Conservation (phyloP, 805 yeast genomes). For the Blastobotrys mokoenaii region DNA sequence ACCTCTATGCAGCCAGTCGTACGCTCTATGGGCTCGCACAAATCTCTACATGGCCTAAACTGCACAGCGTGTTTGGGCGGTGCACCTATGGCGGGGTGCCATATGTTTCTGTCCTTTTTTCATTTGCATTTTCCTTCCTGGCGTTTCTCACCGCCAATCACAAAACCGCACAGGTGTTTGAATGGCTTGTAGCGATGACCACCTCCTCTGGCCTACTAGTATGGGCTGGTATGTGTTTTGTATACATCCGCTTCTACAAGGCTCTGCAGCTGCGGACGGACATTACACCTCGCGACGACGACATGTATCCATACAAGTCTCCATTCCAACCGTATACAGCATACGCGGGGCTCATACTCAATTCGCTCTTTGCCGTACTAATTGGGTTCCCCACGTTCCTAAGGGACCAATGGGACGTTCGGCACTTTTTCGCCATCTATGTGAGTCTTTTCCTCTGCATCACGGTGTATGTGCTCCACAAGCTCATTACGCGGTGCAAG, state of each 20-base stretch:
- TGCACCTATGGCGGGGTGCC: constrained; percentile 69
- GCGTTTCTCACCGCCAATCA: constrained; percentile 53
- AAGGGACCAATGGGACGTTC: constrained; percentile 47
- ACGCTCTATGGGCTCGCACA: constrained; percentile 49
- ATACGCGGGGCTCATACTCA: constrained; percentile 50
- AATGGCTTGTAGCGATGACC: constrained; percentile 55
- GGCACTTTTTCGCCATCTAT: constrained; percentile 57
- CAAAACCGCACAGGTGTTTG: constrained; percentile 54
- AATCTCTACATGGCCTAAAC: constrained; percentile 45
- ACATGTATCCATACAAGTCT: constrained; percentile 58
- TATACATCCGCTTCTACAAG: constrained; percentile 55
- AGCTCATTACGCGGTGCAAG: constrained; percentile 51
- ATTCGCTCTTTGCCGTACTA: constrained; percentile 40
- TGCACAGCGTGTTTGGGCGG: constrained; percentile 37
- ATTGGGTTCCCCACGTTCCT: constrained; percentile 61
- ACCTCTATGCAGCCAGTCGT: constrained; percentile 53
- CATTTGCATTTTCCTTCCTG: constrained; percentile 52
- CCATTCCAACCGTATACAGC: constrained; percentile 67
- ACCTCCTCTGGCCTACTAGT: constrained; percentile 71
- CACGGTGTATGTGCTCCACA: constrained; percentile 46
- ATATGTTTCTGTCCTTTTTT: constrained; percentile 54
- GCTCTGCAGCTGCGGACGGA: constrained; percentile 57
- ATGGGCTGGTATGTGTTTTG: constrained; percentile 66
- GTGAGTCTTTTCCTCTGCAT: constrained; percentile 50
- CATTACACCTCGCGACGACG: constrained; percentile 48